These are phyloP conservation scores for Chalciporus pseudorubinellus DNA, from an alignment of 768 basidiomycete species.

Conservation along the genomic window DNA sequence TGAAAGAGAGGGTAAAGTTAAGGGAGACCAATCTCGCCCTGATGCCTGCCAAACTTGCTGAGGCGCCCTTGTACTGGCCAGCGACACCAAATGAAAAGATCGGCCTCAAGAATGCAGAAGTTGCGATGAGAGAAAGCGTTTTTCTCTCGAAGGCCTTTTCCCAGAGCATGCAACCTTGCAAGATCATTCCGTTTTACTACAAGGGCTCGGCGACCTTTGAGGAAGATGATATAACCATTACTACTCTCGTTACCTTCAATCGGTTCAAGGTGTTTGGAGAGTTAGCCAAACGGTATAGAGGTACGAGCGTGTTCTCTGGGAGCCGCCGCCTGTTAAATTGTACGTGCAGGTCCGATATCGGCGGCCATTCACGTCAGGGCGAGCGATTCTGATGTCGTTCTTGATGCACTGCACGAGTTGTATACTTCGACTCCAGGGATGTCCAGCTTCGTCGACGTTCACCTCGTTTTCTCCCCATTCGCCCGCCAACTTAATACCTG, in stretches of 20 bases:
- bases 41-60: conserved; percentile 4
- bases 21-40: conserved; percentile 1
- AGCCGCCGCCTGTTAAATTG: background rate
- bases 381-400: conserved; percentile 41
- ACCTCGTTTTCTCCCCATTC: conserved; percentile 79
- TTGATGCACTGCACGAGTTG: conserved; percentile 62
- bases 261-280: conserved; percentile 70
- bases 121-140: conserved; percentile 44
- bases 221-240: conserved; percentile 74
- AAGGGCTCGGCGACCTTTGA: conserved; percentile 57
- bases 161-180: conserved; percentile 66
- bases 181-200: conserved; percentile 81
- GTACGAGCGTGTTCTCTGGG: conserved; percentile 35
- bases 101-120: background rate
- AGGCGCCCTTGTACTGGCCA: conserved; percentile 25
- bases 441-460: conserved; percentile 73
- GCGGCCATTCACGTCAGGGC: conserved; percentile 72
- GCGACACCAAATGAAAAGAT: background rate
- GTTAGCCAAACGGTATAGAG: conserved; percentile 75
- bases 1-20: background rate
- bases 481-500: conserved; percentile 88
- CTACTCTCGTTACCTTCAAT: conserved; percentile 80
- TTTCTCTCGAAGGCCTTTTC: conserved; percentile 71
- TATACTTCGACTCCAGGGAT: conserved; percentile 67
- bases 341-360: conserved; percentile 71